Conservation (phyloP, 164 flowering plant species). For the Piper longum region DNA sequence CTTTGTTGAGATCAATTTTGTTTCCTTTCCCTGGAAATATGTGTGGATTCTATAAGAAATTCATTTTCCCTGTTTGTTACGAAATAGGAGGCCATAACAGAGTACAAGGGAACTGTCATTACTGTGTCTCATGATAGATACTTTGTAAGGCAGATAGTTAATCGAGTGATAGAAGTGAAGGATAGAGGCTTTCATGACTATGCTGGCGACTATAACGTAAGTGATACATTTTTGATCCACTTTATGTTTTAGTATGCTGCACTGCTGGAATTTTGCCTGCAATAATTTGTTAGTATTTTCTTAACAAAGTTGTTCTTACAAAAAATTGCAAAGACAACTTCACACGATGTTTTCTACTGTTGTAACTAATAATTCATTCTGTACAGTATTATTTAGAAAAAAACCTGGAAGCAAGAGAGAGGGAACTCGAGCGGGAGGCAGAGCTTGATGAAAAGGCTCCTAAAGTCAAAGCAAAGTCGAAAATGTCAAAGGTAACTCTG, state of each 20-base stretch:
- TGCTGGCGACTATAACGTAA: constrained; percentile 90
- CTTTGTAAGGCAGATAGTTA: constrained; percentile 87
- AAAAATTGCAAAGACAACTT: background rate
- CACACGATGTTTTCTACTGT: background rate
- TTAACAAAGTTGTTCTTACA: background rate
- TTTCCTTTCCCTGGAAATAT: too few species aligned
- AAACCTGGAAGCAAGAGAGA: constrained; percentile 75
- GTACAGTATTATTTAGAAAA: constrained; percentile 90
- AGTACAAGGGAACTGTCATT: constrained; percentile 79
- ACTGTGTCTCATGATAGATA: constrained; percentile 95
- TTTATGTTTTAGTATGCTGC: background rate
- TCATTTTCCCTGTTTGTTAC: constrained; percentile 3
- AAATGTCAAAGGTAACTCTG: constrained; percentile 82
- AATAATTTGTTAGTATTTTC: background rate
- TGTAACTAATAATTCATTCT: background rate
- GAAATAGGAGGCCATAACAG: constrained; percentile 79
- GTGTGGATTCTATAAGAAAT: background rate
- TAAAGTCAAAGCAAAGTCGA: constrained; percentile 86
- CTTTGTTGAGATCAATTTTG: background rate
- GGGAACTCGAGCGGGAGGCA: constrained; percentile 79
- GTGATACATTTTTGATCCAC: constrained; percentile 10
- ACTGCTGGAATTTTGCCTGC: background rate
- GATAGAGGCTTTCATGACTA: constrained; percentile 64
- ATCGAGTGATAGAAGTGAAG: constrained; percentile 87
- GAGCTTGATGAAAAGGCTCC: constrained; percentile 90